Base-by-base conservation (phyloP, 2,329 filamentous ascomycete genomes). In the Xylariaceae sp. region DNA sequence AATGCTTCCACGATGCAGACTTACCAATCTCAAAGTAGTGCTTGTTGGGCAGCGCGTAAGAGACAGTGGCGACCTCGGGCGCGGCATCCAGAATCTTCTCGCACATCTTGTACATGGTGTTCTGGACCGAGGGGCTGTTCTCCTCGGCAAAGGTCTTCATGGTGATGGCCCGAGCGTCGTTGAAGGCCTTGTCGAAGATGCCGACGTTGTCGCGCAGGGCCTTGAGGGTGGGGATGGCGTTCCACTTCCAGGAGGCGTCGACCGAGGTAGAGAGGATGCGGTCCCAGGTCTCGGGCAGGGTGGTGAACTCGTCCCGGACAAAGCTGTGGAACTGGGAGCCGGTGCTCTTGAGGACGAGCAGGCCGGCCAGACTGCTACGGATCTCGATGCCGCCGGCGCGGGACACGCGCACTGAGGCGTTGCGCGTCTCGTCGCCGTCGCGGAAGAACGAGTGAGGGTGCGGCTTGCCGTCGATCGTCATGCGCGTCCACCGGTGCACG, bases 31-130 rank as follows among this genome's bases (percentile, higher is more conserved):
- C 90, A 59, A 97, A 97, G 69, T 96, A 97, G 68, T 98, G 92
- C 71, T 96, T 97, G 73, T 98, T 98, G 9, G 92, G 92, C 56
- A 98, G 73, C 7, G 83, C 73, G 61, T 96, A 97, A 54, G 83
- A 77, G 29, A 92, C 86, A 15, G 74, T 71, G 31, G 83, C 76
- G 15, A 88, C 76, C 48, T 81, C 71, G 11, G 88, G 83, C 16
- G 81, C 85, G 15, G 73, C 78, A 7, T 76, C 83, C 37, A 98
- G 71, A 51, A 98, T 95, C 62, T 83, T 71, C 63, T 90, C 84
- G 54, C 78, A 81, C 90, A 98, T 98, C 72, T 96, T 94, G 72
- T 96, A 98, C 92, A 98, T 97, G 45, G 90, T 97, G 55, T 82
- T 83, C 69, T 98, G 92, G 16, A 98, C 92, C 55, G 87, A 94